Evolutionary conservation across 1,284 basidiomycete genomes (phyloP).

Genomic region (Leccinum fallax): DNA sequence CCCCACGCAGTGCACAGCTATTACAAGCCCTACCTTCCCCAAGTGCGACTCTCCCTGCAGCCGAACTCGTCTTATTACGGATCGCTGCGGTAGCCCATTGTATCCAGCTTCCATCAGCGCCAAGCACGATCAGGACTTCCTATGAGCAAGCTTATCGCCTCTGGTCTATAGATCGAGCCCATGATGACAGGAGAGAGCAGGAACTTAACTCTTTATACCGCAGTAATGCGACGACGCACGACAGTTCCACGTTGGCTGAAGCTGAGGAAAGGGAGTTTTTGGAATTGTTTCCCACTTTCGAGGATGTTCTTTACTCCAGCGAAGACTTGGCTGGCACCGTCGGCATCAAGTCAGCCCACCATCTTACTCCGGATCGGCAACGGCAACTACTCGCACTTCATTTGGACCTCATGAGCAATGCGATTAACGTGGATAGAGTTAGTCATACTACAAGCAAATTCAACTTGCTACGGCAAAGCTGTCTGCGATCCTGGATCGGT

Average conservation of each 20-base stretch:
- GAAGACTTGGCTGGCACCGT: conserved; percentile 17
- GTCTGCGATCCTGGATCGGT: conserved; percentile 26
- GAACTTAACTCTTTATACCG: conserved; percentile 83
- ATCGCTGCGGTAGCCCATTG: conserved; percentile 48
- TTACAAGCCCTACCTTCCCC: conserved; percentile 31
- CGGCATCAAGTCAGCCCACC: conserved; percentile 12
- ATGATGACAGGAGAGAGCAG: conserved; percentile 65
- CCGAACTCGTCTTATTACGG: conserved; percentile 49
- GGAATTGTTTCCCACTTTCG: conserved; percentile 83
- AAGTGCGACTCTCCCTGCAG: conserved; percentile 20
- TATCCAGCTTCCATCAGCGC: conserved; percentile 34
- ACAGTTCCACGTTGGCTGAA: conserved; percentile 70
- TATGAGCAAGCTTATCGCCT: conserved; percentile 80
- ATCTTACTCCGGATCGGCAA: conserved; percentile 26
- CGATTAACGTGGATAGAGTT: background rate
- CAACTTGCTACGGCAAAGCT: conserved; percentile 21
- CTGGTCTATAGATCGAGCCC: conserved; percentile 83
- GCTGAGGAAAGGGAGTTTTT: conserved; percentile 83
- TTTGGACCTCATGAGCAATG: conserved; percentile 24
- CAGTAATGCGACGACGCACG: conserved; percentile 59
- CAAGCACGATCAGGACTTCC: conserved; percentile 45
- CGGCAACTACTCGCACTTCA: conserved; percentile 30
- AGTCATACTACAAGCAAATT: conserved; percentile 15
- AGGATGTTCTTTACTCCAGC: conserved; percentile 52
- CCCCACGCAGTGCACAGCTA: conserved; percentile 43